Conservation (phyloP, 192 early-diverging fungal genomes). For the Coemansia sp. region DNA sequence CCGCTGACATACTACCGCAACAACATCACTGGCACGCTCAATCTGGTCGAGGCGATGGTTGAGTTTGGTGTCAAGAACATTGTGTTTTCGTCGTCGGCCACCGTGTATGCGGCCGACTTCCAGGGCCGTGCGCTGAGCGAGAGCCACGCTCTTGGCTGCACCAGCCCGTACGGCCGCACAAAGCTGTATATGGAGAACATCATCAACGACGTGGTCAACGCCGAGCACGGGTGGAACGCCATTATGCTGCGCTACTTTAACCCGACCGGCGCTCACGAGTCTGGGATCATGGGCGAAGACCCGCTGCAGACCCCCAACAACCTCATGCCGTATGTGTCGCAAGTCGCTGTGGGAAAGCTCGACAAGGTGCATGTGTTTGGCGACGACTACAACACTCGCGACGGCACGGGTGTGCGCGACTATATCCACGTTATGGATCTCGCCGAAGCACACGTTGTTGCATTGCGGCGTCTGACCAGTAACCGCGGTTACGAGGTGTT, state of each 20-base stretch:
- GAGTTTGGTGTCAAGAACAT: slow-evolving; percentile 80
- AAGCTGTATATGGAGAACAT: slow-evolving; percentile 90
- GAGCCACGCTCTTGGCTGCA: slow-evolving; percentile 68
- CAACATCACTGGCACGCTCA: slow-evolving; percentile 88
- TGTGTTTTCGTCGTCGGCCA: slow-evolving; percentile 93
- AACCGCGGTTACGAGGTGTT: slow-evolving; percentile 67
- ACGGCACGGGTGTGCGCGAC: slow-evolving; percentile 92
- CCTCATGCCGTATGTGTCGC: slow-evolving; percentile 85
- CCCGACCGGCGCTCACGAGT: slow-evolving; percentile 87
- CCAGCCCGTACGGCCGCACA: slow-evolving; percentile 94
- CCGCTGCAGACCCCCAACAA: slow-evolving; percentile 83
- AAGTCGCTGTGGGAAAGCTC: slow-evolving; percentile 82
- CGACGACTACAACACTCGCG: slow-evolving; percentile 85
- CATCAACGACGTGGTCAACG: slow-evolving; percentile 69
- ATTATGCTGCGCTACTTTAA: slow-evolving; percentile 89
- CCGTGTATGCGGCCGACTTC: slow-evolving; percentile 73
- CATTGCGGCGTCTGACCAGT: slow-evolving; percentile 68
- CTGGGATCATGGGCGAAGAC: slow-evolving; percentile 91
- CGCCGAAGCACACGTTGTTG: slow-evolving; percentile 83
- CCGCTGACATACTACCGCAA: slow-evolving; percentile 92
- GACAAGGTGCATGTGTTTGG: slow-evolving; percentile 88
- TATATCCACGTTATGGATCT: slow-evolving; percentile 96
- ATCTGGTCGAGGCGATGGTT: slow-evolving; percentile 80
- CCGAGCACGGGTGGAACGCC: slow-evolving; percentile 64
- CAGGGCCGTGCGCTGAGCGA: slow-evolving; percentile 57